Percentiles rank a stretch among this genome's conserved stretches.
These are phyloP conservation scores for Polymyxa betae DNA, from an alignment of 208 protist species.

Conservation along the genomic window DNA sequence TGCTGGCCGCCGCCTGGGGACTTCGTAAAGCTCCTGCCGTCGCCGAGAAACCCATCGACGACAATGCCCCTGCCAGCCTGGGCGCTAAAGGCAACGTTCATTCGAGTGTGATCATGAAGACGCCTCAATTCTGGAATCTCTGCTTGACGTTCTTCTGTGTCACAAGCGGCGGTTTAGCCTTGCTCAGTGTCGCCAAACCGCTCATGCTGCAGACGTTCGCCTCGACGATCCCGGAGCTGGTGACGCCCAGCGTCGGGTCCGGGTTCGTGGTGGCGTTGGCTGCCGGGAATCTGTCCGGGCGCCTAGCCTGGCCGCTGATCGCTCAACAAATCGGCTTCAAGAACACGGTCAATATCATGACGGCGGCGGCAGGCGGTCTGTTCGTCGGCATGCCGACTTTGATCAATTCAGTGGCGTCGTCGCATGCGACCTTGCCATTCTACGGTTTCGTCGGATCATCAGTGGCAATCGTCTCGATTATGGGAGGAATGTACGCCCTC, in stretches of 20 bases:
- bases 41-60: background rate
- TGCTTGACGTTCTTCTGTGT: conserved; percentile 53
- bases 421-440: background rate
- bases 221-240: conserved; percentile 28
- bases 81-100: conserved; percentile 3
- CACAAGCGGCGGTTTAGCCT: conserved; percentile 23
- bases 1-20: conserved; percentile 29
- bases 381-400: conserved; percentile 3
- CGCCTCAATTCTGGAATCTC: conserved; percentile 57
- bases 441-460: conserved; percentile 38
- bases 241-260: background rate
- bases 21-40: conserved; percentile 44
- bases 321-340: background rate
- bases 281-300: conserved; percentile 41
- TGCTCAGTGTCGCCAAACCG: conserved; percentile 53
- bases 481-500: conserved; percentile 43
- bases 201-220: conserved; percentile 52
- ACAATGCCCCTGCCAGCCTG: background rate
- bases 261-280: conserved; percentile 44
- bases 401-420: background rate
- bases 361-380: background rate
- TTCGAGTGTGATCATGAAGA: conserved; percentile 36
- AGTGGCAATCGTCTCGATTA: conserved; percentile 28
- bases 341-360: background rate
- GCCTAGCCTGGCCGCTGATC: conserved; percentile 22